Conservation (phyloP, 2,329 filamentous ascomycete genomes). For the Penicillium sp. region DNA sequence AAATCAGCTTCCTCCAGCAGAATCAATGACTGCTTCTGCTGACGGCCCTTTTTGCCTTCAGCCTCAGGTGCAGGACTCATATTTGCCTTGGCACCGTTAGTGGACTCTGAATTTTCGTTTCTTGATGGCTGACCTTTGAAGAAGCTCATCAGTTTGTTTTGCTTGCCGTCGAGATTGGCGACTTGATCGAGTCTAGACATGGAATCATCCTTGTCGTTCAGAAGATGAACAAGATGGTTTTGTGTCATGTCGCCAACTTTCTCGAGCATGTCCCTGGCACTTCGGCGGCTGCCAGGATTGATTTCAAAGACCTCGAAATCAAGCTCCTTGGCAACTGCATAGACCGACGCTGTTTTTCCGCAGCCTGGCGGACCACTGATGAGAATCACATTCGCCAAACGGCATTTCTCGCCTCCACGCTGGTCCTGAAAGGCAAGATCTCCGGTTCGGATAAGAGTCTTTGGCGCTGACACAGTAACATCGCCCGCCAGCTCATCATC, state of each 20-base stretch:
- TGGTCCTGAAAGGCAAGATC: conserved; percentile 42
- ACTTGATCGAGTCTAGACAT: conserved; percentile 29
- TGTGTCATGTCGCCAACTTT: conserved; percentile 95
- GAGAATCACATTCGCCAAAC: conserved; percentile 73
- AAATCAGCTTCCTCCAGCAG: conserved; percentile 92
- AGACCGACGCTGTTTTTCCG: conserved; percentile 90
- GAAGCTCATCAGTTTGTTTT: conserved; percentile 79
- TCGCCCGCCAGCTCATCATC: conserved; percentile 54
- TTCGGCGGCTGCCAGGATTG: conserved; percentile 79
- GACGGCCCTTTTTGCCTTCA: conserved; percentile 41
- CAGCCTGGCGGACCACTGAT: conserved; percentile 87
- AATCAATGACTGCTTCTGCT: conserved; percentile 91
- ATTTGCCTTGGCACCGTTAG: conserved; percentile 23
- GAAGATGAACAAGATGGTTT: conserved; percentile 80
- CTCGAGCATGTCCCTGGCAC: conserved; percentile 86
- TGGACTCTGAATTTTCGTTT: conserved; percentile 23
- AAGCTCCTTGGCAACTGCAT: conserved; percentile 88
- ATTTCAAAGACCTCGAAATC: conserved; percentile 96
- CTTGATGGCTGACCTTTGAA: conserved; percentile 63
- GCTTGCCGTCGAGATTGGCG: conserved; percentile 70
- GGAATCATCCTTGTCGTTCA: conserved; percentile 35
- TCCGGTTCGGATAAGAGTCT: conserved; percentile 49
- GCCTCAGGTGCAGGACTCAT: conserved; percentile 28
- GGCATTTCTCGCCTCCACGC: conserved; percentile 51
- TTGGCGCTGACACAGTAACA: conserved; percentile 41